Base-by-base conservation (phyloP, 2,329 filamentous ascomycete genomes). In the Trichoderma simmonsii region DNA sequence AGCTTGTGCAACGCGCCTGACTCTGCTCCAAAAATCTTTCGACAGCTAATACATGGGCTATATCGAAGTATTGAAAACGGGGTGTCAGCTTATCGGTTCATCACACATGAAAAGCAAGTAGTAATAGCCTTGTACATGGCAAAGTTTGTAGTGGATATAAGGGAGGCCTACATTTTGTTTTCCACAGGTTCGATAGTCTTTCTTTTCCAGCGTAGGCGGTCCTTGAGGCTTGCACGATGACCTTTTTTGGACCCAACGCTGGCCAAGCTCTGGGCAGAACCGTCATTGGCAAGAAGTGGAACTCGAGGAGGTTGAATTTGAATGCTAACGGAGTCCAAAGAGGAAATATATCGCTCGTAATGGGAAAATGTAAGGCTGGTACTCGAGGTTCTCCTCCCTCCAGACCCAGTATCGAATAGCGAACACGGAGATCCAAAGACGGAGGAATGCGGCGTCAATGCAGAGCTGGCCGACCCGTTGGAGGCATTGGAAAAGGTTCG, bases 311-410 rank as follows among this genome's bases (percentile, higher is more conserved):
- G 80, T 70, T 83, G 85, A 61, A 83, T 81, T 72, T 85, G 83
- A 73, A 82, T 81, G 43, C 84, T 78, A 15, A 14, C 18, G 7
- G 82, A 81, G 70, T 85, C 82, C 34, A 86, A 74, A 56, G 85
- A 81, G 21, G 82, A 78, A 48, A 89, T 75, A 72, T 87, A 88
- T 73, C 81, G 84, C 36, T 89, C 86, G 75, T 89, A 89, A 34
- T 84, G 82, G 7, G 82, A 80, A 74, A 89, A 88, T 71, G 79
- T 85, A 30, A 86, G 77, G 43, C 77, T 81, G 73, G 81, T 83
- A 48, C 82, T 81, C 69, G 81, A 77, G 6, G 21, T 30, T 56
- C 71, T 60, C 11, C 66, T 63, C 1, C 56, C 56, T 76, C 64
- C 65, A 32, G 56, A 57, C 36, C 57, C 64, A 11, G 71, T 60